A percentile compares a stretch with the other conserved stretches of the same genome.
These are phyloP conservation scores for Dendrobium officinale DNA, from an alignment of 106 monocot genomes.

Conservation along the genomic window DNA sequence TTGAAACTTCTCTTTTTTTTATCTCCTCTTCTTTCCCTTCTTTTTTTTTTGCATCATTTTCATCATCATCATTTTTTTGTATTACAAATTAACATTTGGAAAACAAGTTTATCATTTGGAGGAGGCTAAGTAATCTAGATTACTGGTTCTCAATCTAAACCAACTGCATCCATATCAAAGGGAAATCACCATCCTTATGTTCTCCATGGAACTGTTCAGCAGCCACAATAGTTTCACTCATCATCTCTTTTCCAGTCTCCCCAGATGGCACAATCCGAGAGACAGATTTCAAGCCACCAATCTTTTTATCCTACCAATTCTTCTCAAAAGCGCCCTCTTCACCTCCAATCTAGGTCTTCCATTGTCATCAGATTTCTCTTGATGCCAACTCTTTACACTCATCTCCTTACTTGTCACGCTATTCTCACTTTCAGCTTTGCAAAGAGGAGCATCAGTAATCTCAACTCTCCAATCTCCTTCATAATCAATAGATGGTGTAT, in stretches of 20 bases:
- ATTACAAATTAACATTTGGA: too few species aligned
- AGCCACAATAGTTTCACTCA: conserved; percentile 4
- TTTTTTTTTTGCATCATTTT: too few species aligned
- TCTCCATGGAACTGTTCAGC: conserved; percentile 18
- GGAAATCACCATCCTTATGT: conserved; percentile 38
- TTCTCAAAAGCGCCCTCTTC: conserved; percentile 36
- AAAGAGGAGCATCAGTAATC: conserved; percentile 20
- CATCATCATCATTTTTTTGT: too few species aligned
- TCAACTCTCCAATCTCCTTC: conserved; percentile 39
- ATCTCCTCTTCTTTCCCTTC: too few species aligned
- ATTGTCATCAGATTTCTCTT: background rate
- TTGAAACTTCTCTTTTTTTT: too few species aligned
- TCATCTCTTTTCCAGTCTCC: conserved; percentile 33
- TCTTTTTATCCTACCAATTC: conserved; percentile 35
- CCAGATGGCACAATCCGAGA: conserved; percentile 44
- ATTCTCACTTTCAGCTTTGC: background rate
- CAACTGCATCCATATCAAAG: conserved; percentile 69
- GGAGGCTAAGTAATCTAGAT: conserved; percentile 62
- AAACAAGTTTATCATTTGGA: conserved; percentile 25
- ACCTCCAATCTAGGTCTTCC: conserved; percentile 27
- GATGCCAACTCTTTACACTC: background rate
- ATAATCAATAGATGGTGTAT: too few species aligned
- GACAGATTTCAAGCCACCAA: conserved; percentile 27
- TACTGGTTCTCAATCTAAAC: conserved; percentile 93
- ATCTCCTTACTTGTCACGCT: conserved; percentile 4